A percentile compares a stretch with the other conserved stretches of the same genome.
Conservation (phyloP, 305 asterid species). For the Ruellia speciosa region DNA sequence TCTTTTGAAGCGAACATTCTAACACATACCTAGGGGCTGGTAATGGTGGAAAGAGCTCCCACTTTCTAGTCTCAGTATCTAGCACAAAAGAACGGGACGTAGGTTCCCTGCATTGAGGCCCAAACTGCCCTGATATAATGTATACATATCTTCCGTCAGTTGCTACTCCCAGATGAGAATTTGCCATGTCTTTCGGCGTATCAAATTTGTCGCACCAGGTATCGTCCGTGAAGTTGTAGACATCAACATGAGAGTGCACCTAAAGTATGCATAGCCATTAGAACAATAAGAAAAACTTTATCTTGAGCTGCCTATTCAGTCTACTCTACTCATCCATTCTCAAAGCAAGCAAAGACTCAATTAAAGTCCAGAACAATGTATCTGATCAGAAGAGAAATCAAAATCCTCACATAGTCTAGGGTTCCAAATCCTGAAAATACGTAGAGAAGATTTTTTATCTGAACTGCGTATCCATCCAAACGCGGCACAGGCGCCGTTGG, state of each 20-base stretch:
- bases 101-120: slow-evolving; percentile 65
- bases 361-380: neutral
- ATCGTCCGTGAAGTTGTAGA: slow-evolving; percentile 52
- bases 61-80: slow-evolving; percentile 46
- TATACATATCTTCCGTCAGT: slow-evolving; percentile 67
- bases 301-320: neutral
- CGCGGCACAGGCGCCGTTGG: slow-evolving; percentile 73
- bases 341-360: neutral
- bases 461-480: slow-evolving; percentile 65
- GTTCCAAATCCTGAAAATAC: slow-evolving; percentile 57
- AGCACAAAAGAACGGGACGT: slow-evolving; percentile 46
- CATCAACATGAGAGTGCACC: slow-evolving; percentile 78
- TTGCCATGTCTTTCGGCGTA: slow-evolving; percentile 63
- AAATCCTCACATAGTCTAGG: slow-evolving; percentile 44
- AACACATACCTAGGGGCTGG: slow-evolving; percentile 60
- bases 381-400: neutral
- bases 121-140: slow-evolving; percentile 57
- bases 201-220: slow-evolving; percentile 51
- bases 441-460: slow-evolving; percentile 50
- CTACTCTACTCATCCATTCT: neutral
- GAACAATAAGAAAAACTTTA: slow-evolving; percentile 6
- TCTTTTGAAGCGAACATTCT: too few species aligned
- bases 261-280: slow-evolving; percentile 18
- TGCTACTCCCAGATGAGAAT: slow-evolving; percentile 76
- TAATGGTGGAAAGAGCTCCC: slow-evolving; percentile 50